These are phyloP conservation scores for Elaeagnus macrophylla DNA, from an alignment of 306 rosid genomes.

Conservation along the genomic window DNA sequence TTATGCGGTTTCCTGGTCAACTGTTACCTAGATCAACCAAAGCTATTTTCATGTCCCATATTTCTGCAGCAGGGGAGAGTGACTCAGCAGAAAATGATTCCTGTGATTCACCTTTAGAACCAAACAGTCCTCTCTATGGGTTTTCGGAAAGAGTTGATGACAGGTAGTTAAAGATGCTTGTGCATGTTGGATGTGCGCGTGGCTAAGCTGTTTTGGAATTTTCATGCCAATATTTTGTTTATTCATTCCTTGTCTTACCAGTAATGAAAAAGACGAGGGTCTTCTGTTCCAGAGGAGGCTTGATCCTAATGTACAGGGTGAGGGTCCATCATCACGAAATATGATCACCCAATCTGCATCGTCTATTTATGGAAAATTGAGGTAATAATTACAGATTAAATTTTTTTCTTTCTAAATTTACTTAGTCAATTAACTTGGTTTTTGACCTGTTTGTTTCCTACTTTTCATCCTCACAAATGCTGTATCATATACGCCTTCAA, in stretches of 20 bases:
- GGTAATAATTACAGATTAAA: too few relatives aligned
- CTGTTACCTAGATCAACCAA: slow-evolving; percentile 69
- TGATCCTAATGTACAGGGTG: slow-evolving; percentile 63
- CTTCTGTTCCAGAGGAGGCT: slow-evolving; percentile 56
- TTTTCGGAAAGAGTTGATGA: slow-evolving; percentile 72
- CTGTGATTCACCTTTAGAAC: slow-evolving; percentile 98
- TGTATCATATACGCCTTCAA: slow-evolving; percentile 22
- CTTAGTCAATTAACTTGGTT: too few relatives aligned
- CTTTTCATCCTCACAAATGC: slow-evolving; percentile 4
- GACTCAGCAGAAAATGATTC: slow-evolving; percentile 99
- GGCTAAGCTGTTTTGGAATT: neutral
- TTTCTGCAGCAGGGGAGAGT: slow-evolving; percentile 95
- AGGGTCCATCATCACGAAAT: slow-evolving; percentile 62
- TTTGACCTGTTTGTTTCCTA: too few relatives aligned
- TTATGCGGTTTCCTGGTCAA: slow-evolving; percentile 95
- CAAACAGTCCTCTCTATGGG: slow-evolving; percentile 97
- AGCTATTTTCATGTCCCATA: slow-evolving; percentile 81
- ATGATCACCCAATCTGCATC: slow-evolving; percentile 65
- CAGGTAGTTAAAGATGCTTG: slow-evolving; percentile 30
- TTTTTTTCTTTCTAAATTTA: too few relatives aligned
- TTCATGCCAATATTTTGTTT: slow-evolving; percentile 9
- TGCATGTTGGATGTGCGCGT: slow-evolving; percentile 9
- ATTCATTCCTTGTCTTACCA: slow-evolving; percentile 29
- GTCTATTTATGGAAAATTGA: slow-evolving; percentile 56
- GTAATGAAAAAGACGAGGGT: slow-evolving; percentile 74